These are phyloP conservation scores for Suhomyces kunorum DNA, from an alignment of 1,139 yeast species.

Conservation along the genomic window DNA sequence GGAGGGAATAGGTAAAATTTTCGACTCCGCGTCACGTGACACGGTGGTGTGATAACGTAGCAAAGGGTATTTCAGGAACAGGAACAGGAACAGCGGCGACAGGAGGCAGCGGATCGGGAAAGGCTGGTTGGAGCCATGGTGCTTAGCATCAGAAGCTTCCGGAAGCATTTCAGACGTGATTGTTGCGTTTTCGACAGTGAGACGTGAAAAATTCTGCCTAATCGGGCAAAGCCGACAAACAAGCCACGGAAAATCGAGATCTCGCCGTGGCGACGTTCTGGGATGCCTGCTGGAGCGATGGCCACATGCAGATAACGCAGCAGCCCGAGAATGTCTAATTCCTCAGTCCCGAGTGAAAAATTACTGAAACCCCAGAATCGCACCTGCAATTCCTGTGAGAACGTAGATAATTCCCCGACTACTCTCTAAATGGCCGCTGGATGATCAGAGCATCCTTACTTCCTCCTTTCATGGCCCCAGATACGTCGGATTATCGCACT, in stretches of 20 bases:
- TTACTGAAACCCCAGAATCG: not conserved
- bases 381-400: not conserved
- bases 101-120: too few relatives aligned
- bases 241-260: not conserved
- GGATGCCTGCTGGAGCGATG: too few relatives aligned
- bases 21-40: constrained; percentile 6
- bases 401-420: too few relatives aligned
- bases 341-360: too few relatives aligned
- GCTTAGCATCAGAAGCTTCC: not conserved
- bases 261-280: too few relatives aligned
- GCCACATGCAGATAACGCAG: not conserved
- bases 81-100: too few relatives aligned
- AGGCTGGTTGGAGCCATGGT: not conserved
- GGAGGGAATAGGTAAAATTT: constrained; percentile 2
- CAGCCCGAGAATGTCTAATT: not conserved
- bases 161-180: too few relatives aligned
- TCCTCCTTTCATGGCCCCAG: too few relatives aligned
- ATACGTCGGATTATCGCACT: too few relatives aligned
- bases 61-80: not conserved
- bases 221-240: not conserved
- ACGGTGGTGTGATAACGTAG: constrained; percentile 2
- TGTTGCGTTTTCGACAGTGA: not conserved
- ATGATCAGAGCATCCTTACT: too few relatives aligned
- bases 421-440: too few relatives aligned
- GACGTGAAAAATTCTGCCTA: not conserved